A percentile compares a stretch with the other conserved stretches of the same genome.
These are phyloP conservation scores for Hypoxylon sp. DNA, from an alignment of 2,329 filamentous ascomycete genomes.

Conservation along the genomic window DNA sequence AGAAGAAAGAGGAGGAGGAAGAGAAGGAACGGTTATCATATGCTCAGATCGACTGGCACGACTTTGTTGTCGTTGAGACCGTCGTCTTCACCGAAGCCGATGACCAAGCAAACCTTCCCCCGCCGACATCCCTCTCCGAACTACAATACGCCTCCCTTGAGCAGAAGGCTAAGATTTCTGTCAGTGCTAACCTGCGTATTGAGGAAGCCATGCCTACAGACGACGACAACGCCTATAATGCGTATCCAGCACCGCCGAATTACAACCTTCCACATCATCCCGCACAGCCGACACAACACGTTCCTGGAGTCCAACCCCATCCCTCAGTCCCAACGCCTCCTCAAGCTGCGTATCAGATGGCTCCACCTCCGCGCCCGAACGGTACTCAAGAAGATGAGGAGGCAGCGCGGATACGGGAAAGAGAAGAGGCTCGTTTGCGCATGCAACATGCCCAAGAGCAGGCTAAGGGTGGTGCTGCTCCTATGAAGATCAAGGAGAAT, in stretches of 20 bases:
- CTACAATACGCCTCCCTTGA: constrained; percentile 95
- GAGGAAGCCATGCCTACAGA: constrained; percentile 95
- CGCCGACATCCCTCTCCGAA: constrained; percentile 90
- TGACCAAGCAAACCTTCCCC: constrained; percentile 86
- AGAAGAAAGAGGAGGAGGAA: constrained; percentile 88
- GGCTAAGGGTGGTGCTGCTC: constrained; percentile 75
- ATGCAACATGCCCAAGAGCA: constrained; percentile 85
- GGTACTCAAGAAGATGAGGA: constrained; percentile 73
- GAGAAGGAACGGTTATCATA: constrained; percentile 83
- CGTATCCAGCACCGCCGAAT: constrained; percentile 59
- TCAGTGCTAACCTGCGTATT: constrained; percentile 85
- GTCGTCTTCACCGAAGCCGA: constrained; percentile 93
- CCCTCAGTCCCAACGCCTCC: constrained; percentile 58
- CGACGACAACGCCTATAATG: constrained; percentile 73
- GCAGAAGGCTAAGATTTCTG: constrained; percentile 91
- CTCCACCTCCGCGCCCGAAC: constrained; percentile 54
- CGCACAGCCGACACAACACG: constrained; percentile 54
- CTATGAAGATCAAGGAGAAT: constrained; percentile 93
- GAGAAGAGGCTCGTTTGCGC: constrained; percentile 71
- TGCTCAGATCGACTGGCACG: constrained; percentile 96
- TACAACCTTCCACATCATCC: constrained; percentile 63
- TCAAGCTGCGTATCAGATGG: constrained; percentile 54
- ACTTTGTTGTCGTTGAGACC: constrained; percentile 96
- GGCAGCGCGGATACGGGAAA: constrained; percentile 73
- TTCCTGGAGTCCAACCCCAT: constrained; percentile 50